A percentile compares a stretch with the other conserved stretches of the same genome.
These are phyloP conservation scores for Sinapis alba DNA, from an alignment of 441 rosid species.

Conservation along the genomic window DNA sequence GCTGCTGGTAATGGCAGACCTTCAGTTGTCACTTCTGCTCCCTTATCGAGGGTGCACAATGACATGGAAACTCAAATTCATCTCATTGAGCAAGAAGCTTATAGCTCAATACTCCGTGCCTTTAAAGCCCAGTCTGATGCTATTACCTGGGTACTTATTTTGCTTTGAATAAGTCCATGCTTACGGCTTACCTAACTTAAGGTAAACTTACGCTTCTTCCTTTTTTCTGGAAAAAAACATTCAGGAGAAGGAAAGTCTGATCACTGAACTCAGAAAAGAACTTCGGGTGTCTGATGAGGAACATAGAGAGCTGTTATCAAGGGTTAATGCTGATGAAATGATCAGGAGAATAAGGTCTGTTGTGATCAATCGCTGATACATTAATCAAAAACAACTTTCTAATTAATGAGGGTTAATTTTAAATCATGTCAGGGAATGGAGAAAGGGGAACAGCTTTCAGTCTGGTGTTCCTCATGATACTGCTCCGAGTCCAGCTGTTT, in stretches of 20 bases:
- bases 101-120: conserved; percentile 86
- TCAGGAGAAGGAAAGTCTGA: conserved; percentile 96
- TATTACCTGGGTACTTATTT: conserved; percentile 80
- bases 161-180: background rate
- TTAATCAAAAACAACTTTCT: background rate
- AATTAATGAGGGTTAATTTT: background rate
- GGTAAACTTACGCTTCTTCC: background rate
- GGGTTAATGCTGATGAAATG: conserved; percentile 88
- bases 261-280: conserved; percentile 96
- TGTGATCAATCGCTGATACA: background rate
- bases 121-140: conserved; percentile 99
- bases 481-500: conserved; percentile 83
- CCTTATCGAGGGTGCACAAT: conserved; percentile 65
- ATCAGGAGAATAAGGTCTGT: conserved; percentile 88
- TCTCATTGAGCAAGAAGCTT: conserved; percentile 94
- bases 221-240: background rate
- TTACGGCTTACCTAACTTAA: conserved; percentile 24
- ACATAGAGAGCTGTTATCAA: conserved; percentile 82
- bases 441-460: conserved; percentile 73
- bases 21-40: conserved; percentile 59
- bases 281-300: conserved; percentile 98
- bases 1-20: conserved; percentile 90
- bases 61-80: conserved; percentile 99
- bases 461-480: conserved; percentile 72
- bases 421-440: conserved; percentile 79